Evolutionary conservation across 1,284 basidiomycete genomes (phyloP), one percentile per base, ranked within the genome.

Genomic region (Ganoderma resinaceum): DNA sequence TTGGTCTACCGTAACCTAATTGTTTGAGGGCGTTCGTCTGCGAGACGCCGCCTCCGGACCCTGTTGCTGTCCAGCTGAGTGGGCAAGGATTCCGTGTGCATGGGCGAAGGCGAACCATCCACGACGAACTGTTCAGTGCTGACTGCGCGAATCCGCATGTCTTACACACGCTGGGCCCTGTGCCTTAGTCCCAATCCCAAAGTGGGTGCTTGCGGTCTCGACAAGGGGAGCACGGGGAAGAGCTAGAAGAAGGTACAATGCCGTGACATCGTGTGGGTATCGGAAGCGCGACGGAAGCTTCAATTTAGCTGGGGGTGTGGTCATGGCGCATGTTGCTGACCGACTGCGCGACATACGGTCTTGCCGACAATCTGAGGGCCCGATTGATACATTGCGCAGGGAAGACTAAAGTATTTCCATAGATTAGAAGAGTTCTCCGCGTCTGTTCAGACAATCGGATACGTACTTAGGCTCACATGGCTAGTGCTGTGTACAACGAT

Each of bases 201-300:
- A 63, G 35, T 29, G 20, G 59, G 59, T 26, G 46, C 8, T 26
- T 37, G 37, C 16, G 38, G 33, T 42, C 23, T 42, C 9, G 38
- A 38, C 40, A 20, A 43, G 60, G n/a, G 38, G 14, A 35, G 53
- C 42, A 62, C 42, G 61, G 29, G 16, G 46, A 37, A 49, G 42
- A 46, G 31, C 46, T 49, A 8, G 61, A 46, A 33, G 33, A 20
- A 62, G 33, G 5, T 49, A 18, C 20, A n/a, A n/a, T 37, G 20
- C 57, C 62, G 52, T 40, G 62, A 60, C 63, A 65, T 43, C 33
- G 63, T 65, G 63, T 60, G 42, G 57, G 42, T 43, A 38, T n/a
- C 53, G 23, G 49, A 42, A 62, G 31, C 40, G 6, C 33, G 23
- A 26, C 23, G 46, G 46, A 52, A 52, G 46, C 46, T 52, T 33